Evolutionary conservation across 148 eudicot genomes (phyloP).

Genomic region (Chenopodium formosanum): DNA sequence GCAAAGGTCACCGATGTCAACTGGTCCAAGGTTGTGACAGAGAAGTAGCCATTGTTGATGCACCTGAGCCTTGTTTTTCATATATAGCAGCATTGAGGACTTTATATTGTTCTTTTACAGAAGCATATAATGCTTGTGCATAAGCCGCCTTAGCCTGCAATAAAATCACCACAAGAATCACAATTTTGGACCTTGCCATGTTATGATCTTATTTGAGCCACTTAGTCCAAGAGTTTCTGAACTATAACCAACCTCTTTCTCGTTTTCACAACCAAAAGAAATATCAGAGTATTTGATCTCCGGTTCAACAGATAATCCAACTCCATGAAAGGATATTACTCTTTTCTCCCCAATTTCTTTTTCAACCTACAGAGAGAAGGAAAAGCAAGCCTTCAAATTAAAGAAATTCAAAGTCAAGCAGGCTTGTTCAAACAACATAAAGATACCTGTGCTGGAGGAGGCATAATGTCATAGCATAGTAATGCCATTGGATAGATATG

Average conservation of each 20-base stretch:
- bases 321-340: constrained; percentile 71
- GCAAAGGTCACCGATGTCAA: constrained; percentile 1
- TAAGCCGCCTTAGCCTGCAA: constrained; percentile 70
- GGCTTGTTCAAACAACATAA: constrained; percentile 19
- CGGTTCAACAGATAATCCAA: constrained; percentile 73
- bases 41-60: constrained; percentile 53
- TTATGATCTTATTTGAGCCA: background rate
- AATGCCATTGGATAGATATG: constrained; percentile 81
- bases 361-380: constrained; percentile 60
- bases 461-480: constrained; percentile 91
- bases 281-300: constrained; percentile 48
- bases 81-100: constrained; percentile 64
- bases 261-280: constrained; percentile 44
- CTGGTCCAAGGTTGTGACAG: constrained; percentile 70
- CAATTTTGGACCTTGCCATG: constrained; percentile 4
- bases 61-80: constrained; percentile 65
- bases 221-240: background rate
- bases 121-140: constrained; percentile 50
- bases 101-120: constrained; percentile 65
- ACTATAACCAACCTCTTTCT: constrained; percentile 59
- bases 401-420: background rate
- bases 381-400: background rate
- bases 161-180: background rate
- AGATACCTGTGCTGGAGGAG: constrained; percentile 84
- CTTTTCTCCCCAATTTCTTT: constrained; percentile 97